Base-by-base conservation (phyloP, 2,329 filamentous ascomycete species). In the Fusarium mundagurra region DNA sequence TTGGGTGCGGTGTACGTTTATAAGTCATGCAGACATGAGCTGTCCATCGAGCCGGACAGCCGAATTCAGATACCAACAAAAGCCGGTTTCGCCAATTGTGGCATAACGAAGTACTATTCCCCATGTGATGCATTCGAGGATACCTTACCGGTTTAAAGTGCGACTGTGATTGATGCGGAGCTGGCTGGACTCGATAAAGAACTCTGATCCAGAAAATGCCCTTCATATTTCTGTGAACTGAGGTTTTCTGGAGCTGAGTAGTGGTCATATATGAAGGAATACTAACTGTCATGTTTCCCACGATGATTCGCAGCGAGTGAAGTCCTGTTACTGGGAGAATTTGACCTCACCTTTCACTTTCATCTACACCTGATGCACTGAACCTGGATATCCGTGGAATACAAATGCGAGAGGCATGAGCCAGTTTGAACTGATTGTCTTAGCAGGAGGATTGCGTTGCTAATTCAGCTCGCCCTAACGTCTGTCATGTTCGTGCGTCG, bases 1-100 rank as follows among this genome's bases (percentile, higher is more conserved):
- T 77, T 79, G 77, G 78, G 79, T 73, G 67, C 74, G 75, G 78
- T 83, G 79, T 83, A 82, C 76, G 79, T 81, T 82, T 78, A 78
- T 69, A 72, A 74, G 71, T 69, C 68, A 76, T 75, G 71, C 69
- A 75, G 70, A 72, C 69, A 67, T 73, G 68, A 73, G 74, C 74
- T 74, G 66, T 73, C 64, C 61, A 67, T 72, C 61, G 55, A 77
- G 72, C 63, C 74, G 73, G 67, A 70, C 69, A 79, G 75, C 60
- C 74, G 65, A 69, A 64, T 71, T 73, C 68, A 77, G 63, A 78
- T 78, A 77, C 73, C 71, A 78, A 67, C 67, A 75, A 71, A 76
- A 61, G 69, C 70, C 68, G 77, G 57, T 57, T 73, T 74, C 61
- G 62, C 73, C 66, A 71, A 72, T 74, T 58, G 64, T 70, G 72